These are phyloP conservation scores for Leccinum variicolor DNA, from an alignment of 768 basidiomycete species.

Conservation along the genomic window DNA sequence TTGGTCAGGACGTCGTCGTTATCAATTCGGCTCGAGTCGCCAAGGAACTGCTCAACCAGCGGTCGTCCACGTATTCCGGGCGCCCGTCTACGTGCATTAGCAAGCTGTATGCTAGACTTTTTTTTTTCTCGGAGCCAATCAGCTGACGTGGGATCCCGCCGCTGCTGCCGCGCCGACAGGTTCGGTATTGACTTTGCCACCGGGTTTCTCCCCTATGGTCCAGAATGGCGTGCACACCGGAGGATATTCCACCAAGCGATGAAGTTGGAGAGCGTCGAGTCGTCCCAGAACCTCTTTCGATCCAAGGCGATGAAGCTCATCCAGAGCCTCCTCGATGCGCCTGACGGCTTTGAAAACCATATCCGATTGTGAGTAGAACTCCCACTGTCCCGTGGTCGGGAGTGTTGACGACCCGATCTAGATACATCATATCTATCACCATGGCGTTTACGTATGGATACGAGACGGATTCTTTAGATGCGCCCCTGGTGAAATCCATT, in stretches of 20 bases:
- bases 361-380: constrained; percentile 16
- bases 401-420: constrained; percentile 2
- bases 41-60: constrained; percentile 28
- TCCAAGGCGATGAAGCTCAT: constrained; percentile 20
- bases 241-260: constrained; percentile 28
- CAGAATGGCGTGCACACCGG: constrained; percentile 28
- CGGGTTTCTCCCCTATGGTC: constrained; percentile 27
- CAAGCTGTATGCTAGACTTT: constrained; percentile 18
- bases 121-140: not conserved
- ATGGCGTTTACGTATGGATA: constrained; percentile 32
- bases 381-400: not conserved
- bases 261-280: constrained; percentile 16
- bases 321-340: constrained; percentile 19
- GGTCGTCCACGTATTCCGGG: constrained; percentile 28
- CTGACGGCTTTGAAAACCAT: constrained; percentile 24
- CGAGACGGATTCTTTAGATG: constrained; percentile 24
- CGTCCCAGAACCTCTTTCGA: constrained; percentile 22
- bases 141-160: not conserved
- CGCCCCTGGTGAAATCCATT: constrained; percentile 25
- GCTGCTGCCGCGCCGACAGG: constrained; percentile 4
- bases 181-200: constrained; percentile 30
- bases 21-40: constrained; percentile 27
- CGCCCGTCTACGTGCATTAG: constrained; percentile 20
- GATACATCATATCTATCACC: constrained; percentile 31
- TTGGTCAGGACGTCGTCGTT: constrained; percentile 25